Evolutionary conservation across 176 grass and related monocot species (phyloP).

Genomic region (Guadua angustifolia): DNA sequence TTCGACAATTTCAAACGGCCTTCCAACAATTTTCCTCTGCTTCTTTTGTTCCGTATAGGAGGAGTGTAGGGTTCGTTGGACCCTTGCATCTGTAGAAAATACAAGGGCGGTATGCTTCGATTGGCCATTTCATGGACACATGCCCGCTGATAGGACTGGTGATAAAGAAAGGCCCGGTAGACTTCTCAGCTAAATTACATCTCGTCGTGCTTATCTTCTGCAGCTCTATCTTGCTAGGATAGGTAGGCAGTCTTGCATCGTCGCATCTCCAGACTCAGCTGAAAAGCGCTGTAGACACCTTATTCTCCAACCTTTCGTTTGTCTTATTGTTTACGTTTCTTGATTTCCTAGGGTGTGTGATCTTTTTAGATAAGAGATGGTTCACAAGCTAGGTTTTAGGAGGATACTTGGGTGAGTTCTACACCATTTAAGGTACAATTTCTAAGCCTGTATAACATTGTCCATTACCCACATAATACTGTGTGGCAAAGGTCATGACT

Average conservation of each 20-base stretch:
- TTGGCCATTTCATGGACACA: not conserved
- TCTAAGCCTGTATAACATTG: too few species aligned
- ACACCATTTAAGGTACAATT: too few species aligned
- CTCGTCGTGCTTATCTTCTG: not conserved
- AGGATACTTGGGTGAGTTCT: too few species aligned
- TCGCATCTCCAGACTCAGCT: not conserved
- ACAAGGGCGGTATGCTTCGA: not conserved
- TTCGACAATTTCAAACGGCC: not conserved
- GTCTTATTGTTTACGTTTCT: too few species aligned
- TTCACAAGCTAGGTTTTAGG: too few species aligned
- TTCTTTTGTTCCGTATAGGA: slow-evolving; percentile 30
- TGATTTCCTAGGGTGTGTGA: too few species aligned
- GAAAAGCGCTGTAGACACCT: not conserved
- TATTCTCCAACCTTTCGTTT: not conserved
- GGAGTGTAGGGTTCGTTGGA: not conserved
- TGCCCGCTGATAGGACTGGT: not conserved
- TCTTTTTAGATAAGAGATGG: too few species aligned
- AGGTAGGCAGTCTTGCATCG: not conserved
- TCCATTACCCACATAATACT: too few species aligned
- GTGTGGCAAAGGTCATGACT: too few species aligned
- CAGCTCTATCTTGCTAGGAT: not conserved
- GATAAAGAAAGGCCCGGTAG: not conserved
- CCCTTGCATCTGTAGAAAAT: slow-evolving; percentile 24
- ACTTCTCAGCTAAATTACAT: not conserved
- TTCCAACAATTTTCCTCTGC: slow-evolving; percentile 24